These are phyloP conservation scores for Spiromastix sp. DNA, from an alignment of 2,329 filamentous ascomycete genomes.

Conservation along the genomic window DNA sequence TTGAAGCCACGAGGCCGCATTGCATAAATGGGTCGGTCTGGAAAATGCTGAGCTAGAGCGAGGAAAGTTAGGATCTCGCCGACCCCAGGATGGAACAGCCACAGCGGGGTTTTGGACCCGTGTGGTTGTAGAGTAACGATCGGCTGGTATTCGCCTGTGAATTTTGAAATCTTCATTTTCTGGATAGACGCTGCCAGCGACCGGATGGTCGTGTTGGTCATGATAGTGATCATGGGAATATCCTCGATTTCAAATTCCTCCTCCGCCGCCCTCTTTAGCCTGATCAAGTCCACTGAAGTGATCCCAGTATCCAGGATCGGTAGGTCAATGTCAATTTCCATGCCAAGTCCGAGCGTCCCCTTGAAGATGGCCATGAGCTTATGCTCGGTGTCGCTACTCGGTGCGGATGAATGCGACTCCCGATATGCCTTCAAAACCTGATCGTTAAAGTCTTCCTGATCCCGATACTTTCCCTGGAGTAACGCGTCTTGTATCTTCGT, in stretches of 20 bases:
- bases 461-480: slow-evolving; percentile 19
- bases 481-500: slow-evolving; percentile 22
- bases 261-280: slow-evolving; percentile 18
- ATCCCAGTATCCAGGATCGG: slow-evolving; percentile 24
- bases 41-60: slow-evolving; percentile 16
- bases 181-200: slow-evolving; percentile 13
- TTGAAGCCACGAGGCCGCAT: slow-evolving; percentile 35
- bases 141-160: slow-evolving; percentile 13
- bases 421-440: slow-evolving; percentile 9
- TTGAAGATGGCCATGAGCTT: slow-evolving; percentile 30
- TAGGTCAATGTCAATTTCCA: slow-evolving; percentile 10
- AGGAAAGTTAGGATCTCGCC: slow-evolving; percentile 29
- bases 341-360: slow-evolving; percentile 14
- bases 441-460: slow-evolving; percentile 9
- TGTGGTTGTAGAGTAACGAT: slow-evolving; percentile 17
- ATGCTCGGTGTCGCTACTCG: background rate
- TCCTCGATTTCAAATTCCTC: slow-evolving; percentile 10
- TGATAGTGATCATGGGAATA: slow-evolving; percentile 26
- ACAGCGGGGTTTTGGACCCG: slow-evolving; percentile 18
- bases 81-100: slow-evolving; percentile 25
- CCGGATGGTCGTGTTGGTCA: slow-evolving; percentile 20
- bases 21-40: slow-evolving; percentile 36
- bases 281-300: slow-evolving; percentile 29
- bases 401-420: background rate
- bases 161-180: slow-evolving; percentile 3